These are phyloP conservation scores for Emydomyces testavorans DNA, from an alignment of 2,329 filamentous ascomycete species.

Conservation along the genomic window DNA sequence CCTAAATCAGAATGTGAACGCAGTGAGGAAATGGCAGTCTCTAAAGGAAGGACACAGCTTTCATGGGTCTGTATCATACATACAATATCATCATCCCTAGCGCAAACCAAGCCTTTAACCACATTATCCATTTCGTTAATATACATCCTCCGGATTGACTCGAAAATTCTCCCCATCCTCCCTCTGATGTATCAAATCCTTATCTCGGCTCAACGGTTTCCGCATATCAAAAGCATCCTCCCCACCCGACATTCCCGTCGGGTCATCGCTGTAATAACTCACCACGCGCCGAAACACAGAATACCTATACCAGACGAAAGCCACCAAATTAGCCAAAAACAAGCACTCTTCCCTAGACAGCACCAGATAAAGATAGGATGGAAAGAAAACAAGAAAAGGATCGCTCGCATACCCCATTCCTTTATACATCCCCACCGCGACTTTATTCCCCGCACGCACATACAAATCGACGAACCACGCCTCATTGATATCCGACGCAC, in stretches of 20 bases:
- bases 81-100: too few species aligned
- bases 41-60: too few species aligned
- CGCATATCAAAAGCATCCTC: constrained; percentile 98
- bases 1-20: too few species aligned
- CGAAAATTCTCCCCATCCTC: constrained; percentile 66
- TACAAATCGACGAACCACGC: constrained; percentile 96
- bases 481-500: constrained; percentile 66
- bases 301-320: constrained; percentile 39
- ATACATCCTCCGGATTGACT: constrained; percentile 77
- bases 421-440: constrained; percentile 79
- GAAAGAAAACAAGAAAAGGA: background rate
- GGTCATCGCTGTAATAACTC: constrained; percentile 85
- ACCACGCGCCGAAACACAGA: constrained; percentile 79
- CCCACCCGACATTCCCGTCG: constrained; percentile 47
- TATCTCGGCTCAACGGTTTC: constrained; percentile 75
- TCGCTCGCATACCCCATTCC: constrained; percentile 57
- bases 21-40: too few species aligned
- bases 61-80: too few species aligned
- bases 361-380: too few species aligned
- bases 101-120: too few species aligned
- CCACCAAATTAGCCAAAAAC: background rate
- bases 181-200: constrained; percentile 61
- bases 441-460: constrained; percentile 75
- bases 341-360: too few species aligned
- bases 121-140: constrained; percentile 20